These are phyloP conservation scores for Zasmidium cellare DNA, from an alignment of 2,329 filamentous ascomycete species.

Conservation along the genomic window DNA sequence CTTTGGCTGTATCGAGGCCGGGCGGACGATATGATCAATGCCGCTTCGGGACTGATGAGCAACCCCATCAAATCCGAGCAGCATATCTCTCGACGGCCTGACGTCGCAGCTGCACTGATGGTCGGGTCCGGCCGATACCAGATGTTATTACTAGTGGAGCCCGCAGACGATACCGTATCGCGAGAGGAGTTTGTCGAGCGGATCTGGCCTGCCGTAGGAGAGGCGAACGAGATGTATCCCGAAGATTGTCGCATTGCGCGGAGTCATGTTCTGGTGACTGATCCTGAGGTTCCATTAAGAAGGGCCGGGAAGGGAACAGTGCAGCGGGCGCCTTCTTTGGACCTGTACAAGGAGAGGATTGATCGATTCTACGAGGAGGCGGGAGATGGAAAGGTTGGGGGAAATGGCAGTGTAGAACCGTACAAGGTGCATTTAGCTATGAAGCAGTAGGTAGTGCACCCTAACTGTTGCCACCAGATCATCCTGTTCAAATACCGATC, in stretches of 20 bases:
- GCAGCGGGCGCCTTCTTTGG: background rate
- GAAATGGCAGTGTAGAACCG: background rate
- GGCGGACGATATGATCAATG: conserved; percentile 44
- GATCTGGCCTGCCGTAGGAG: background rate
- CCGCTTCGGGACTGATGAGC: conserved; percentile 46
- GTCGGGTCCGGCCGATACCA: conserved; percentile 34
- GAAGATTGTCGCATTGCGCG: background rate
- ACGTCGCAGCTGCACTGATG: conserved; percentile 50
- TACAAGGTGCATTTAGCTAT: background rate
- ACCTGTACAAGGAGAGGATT: background rate
- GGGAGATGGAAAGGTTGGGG: background rate
- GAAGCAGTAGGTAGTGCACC: no score
- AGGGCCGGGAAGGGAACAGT: conserved; percentile 1
- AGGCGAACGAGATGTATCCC: background rate
- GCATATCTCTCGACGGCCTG: conserved; percentile 37
- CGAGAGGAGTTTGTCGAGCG: background rate
- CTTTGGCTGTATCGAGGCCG: conserved; percentile 42
- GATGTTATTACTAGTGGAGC: conserved; percentile 2
- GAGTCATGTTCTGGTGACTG: background rate
- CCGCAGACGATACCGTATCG: background rate
- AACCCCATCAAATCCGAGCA: conserved; percentile 43
- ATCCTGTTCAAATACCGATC: no score
- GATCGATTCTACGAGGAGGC: background rate
- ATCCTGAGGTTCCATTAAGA: background rate
- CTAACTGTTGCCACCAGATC: no score